Conservation (phyloP, 2,329 filamentous ascomycete genomes). For the Nothomitra cinnamomea region DNA sequence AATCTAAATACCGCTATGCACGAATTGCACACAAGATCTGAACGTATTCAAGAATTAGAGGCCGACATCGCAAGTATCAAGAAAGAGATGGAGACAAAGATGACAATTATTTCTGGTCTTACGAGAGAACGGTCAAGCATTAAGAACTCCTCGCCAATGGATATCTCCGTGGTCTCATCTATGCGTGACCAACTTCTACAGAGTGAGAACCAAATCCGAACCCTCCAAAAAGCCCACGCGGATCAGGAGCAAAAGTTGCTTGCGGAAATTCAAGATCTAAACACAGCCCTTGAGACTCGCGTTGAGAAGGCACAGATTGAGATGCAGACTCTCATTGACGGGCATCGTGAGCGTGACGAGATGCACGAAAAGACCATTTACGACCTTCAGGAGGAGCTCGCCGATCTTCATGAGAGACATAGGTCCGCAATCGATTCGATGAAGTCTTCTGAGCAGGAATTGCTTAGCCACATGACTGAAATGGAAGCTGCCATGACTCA, state of each 20-base stretch:
- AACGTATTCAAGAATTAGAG: conserved; percentile 81
- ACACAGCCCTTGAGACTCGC: conserved; percentile 17
- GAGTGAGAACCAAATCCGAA: conserved; percentile 63
- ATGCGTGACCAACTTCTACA: conserved; percentile 78
- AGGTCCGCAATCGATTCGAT: conserved; percentile 51
- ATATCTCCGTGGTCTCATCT: conserved; percentile 77
- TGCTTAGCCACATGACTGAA: conserved; percentile 54
- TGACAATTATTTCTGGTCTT: conserved; percentile 84
- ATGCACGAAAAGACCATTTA: conserved; percentile 40
- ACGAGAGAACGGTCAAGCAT: conserved; percentile 86
- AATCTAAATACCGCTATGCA: conserved; percentile 87
- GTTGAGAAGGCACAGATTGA: conserved; percentile 18
- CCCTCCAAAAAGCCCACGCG: conserved; percentile 56
- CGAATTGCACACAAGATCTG: conserved; percentile 71
- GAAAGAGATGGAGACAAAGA: conserved; percentile 95
- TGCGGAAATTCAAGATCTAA: conserved; percentile 52
- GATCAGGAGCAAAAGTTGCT: conserved; percentile 58
- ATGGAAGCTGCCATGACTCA: conserved; percentile 50
- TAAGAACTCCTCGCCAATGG: conserved; percentile 62
- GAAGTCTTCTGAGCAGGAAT: conserved; percentile 52
- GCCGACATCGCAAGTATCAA: conserved; percentile 65
- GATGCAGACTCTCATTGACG: conserved; percentile 13
- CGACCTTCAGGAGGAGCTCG: conserved; percentile 53
- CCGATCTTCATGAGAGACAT: conserved; percentile 62
- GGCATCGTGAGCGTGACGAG: conserved; percentile 15